Evolutionary conservation across 192 early-diverging fungal species (phyloP), one percentile per base, ranked within the genome.

Genomic region (Coemansia sp.): DNA sequence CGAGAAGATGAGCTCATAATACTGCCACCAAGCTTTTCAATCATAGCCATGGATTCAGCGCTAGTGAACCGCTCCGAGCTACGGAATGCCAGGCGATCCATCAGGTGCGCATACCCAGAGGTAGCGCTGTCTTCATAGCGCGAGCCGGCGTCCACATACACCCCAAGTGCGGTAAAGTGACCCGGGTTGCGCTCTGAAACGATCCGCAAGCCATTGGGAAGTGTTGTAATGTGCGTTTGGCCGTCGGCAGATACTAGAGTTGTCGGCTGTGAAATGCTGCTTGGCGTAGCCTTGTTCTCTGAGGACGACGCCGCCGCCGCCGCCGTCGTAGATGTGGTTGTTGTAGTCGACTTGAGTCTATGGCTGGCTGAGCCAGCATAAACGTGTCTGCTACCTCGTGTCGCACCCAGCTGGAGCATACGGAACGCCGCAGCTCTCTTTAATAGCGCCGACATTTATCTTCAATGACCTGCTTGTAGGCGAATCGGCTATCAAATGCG

Each of bases 31-130:
- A 97, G 82, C 39, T 89, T 86, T 67, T 97, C 97, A 50, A 97
- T 78, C 78, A 89, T 84, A 17, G 86, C 82, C 66, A 93, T 85
- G 22, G 95, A 88, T 64, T 91, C 82, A 31, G 87, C 88, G 8
- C 87, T 85, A 10, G 88, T 88, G 68, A 86, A 84, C 32, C 86
- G 86, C 61, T 82, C 74, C 12, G 95, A 97, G 71, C 87, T 89
- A 86, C 97, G 97, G 85, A 99, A 99, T 0, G 97, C 91, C 74
- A 96, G 75, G 36, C 94, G 89, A 85, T 97, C 95, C 61, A 97
- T 80, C 69, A 99, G 74, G 82, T 99, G 95, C 10, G 87, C 87
- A 8, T 87, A 88, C 15, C 95, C 97, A 0, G 86, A 72, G 20
- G 89, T 92, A 7, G 64, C 38, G 2, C 72, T 71, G 19, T 88